phyloP scores from a whole-genome alignment of 2,329 filamentous ascomycete species.

The Alternaria sp. region DNA sequence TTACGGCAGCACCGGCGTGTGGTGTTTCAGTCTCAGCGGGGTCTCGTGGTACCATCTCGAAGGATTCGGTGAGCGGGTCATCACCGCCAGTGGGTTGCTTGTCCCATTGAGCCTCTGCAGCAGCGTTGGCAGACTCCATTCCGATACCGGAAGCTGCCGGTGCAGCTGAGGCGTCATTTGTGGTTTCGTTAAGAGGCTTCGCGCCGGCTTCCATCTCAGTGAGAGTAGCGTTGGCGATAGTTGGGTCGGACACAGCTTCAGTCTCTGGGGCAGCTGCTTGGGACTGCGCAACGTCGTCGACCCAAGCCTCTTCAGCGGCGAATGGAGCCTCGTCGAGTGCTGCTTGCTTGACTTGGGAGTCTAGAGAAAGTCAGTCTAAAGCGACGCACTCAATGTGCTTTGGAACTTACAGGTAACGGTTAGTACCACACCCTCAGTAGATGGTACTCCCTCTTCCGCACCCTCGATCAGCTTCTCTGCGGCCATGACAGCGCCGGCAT shows the following conservation, averaged over 20 bases:
- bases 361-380: constrained; percentile 49
- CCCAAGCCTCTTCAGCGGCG: constrained; percentile 60
- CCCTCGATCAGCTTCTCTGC: constrained; percentile 82
- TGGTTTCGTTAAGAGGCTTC: constrained; percentile 41
- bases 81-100: constrained; percentile 57
- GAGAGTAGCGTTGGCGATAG: constrained; percentile 70
- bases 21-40: constrained; percentile 77
- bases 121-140: constrained; percentile 57
- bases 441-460: constrained; percentile 70
- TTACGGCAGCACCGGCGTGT: constrained; percentile 60
- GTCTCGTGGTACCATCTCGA: constrained; percentile 79
- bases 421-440: constrained; percentile 70
- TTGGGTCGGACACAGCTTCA: constrained; percentile 67
- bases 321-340: constrained; percentile 61
- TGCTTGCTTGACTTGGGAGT: constrained; percentile 66
- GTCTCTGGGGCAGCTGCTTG: constrained; percentile 49
- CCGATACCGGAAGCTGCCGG: constrained; percentile 52
- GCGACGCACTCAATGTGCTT: not conserved
- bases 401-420: constrained; percentile 73
- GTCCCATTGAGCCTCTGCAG: constrained; percentile 74
- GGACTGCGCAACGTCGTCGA: constrained; percentile 58
- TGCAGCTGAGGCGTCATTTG: constrained; percentile 35
- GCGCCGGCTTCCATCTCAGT: constrained; percentile 67
- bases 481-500: constrained; percentile 75
- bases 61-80: constrained; percentile 68